These are phyloP conservation scores for Ascosphaera aggregata DNA, from an alignment of 2,329 filamentous ascomycete genomes.

Conservation along the genomic window DNA sequence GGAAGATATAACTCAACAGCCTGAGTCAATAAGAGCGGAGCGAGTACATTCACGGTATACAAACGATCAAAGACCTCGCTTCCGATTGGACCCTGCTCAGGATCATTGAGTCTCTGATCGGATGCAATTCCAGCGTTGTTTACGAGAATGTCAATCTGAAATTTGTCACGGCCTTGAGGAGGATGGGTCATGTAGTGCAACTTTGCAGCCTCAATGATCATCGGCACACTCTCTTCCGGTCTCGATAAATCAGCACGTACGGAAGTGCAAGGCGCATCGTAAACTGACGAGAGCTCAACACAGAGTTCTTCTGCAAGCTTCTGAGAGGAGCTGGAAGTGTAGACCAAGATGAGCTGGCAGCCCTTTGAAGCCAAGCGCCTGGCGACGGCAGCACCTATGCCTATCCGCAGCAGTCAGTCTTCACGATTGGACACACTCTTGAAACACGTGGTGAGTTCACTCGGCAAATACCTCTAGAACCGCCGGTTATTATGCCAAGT, in stretches of 20 bases:
- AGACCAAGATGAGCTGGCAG: conserved; percentile 44
- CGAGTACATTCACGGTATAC: conserved; percentile 63
- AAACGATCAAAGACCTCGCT: conserved; percentile 43
- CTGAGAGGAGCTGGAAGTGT: conserved; percentile 39
- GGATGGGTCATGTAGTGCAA: conserved; percentile 27
- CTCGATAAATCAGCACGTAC: conserved; percentile 51
- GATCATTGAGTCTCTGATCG: conserved; percentile 34
- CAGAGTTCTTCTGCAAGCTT: conserved; percentile 30
- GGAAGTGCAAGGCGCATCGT: conserved; percentile 36
- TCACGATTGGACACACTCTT: too few relatives aligned
- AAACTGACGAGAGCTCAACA: conserved; percentile 27
- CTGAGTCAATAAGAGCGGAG: conserved; percentile 55
- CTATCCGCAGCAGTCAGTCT: too few relatives aligned
- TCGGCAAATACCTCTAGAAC: conserved; percentile 39
- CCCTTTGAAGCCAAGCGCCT: conserved; percentile 53
- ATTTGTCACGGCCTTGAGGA: conserved; percentile 14
- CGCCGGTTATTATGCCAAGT: conserved; percentile 56
- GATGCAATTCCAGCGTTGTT: conserved; percentile 56
- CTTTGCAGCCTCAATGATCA: conserved; percentile 34
- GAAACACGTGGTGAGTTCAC: conserved; percentile 3
- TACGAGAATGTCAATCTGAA: conserved; percentile 61
- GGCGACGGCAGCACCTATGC: conserved; percentile 48
- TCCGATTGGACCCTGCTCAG: conserved; percentile 35
- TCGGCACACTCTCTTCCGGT: conserved; percentile 30
- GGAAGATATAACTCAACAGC: conserved; percentile 47